A percentile compares a stretch with the other conserved stretches of the same genome.
These are phyloP conservation scores for Diaporthe nobilis DNA, from an alignment of 2,329 filamentous ascomycete genomes.

Conservation along the genomic window DNA sequence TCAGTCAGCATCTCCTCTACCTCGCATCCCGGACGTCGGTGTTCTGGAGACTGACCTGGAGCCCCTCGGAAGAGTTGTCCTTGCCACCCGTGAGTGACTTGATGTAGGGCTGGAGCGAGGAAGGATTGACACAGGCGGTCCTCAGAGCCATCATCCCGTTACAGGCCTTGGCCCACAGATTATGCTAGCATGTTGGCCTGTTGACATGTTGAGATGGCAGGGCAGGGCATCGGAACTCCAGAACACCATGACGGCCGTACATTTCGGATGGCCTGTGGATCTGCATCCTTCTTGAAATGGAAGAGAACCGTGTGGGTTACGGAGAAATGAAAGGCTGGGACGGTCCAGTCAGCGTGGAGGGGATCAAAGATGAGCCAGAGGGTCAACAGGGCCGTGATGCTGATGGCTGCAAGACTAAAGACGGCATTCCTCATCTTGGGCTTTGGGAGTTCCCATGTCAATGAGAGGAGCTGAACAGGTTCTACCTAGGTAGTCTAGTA, in stretches of 20 bases:
- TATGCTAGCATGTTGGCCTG: neutral
- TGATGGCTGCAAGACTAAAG: conserved; percentile 15
- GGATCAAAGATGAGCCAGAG: conserved; percentile 32
- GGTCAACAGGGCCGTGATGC: conserved; percentile 11
- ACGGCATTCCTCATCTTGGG: conserved; percentile 21
- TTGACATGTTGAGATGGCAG: neutral
- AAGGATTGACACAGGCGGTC: conserved; percentile 72
- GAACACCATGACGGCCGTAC: conserved; percentile 44
- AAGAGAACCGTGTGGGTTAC: conserved; percentile 50
- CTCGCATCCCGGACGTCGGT: neutral
- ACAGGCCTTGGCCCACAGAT: conserved; percentile 46
- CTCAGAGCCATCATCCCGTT: conserved; percentile 61
- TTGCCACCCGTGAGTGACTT: conserved; percentile 68
- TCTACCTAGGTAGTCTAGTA: neutral
- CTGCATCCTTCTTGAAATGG: conserved; percentile 47
- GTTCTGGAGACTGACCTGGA: conserved; percentile 61
- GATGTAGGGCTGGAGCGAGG: conserved; percentile 70
- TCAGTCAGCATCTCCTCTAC: neutral
- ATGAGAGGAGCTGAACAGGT: too few relatives aligned
- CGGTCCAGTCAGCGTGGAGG: conserved; percentile 1
- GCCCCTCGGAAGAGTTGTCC: conserved; percentile 73
- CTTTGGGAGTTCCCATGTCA: neutral
- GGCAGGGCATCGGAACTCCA: neutral
- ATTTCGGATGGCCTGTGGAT: conserved; percentile 48
- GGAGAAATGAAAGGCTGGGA: conserved; percentile 25